These are phyloP conservation scores for Ogataea paradorogensis DNA, from an alignment of 805 yeast species.

Conservation along the genomic window DNA sequence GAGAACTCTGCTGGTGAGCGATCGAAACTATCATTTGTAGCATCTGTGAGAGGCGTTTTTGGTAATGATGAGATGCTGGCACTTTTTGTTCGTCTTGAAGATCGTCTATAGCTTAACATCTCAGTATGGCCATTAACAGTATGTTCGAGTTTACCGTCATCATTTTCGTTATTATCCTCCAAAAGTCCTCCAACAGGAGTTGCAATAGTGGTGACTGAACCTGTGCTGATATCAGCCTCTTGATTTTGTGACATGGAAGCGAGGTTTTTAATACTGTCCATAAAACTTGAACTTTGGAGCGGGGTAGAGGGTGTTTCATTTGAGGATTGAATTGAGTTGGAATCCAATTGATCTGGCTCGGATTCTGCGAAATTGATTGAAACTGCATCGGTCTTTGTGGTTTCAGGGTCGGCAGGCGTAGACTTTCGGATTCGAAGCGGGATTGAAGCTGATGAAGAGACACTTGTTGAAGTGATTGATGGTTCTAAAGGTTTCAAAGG, in stretches of 20 bases:
- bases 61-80: slow-evolving; percentile 21
- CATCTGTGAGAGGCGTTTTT: slow-evolving; percentile 19
- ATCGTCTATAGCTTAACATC: slow-evolving; percentile 30
- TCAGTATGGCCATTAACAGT: slow-evolving; percentile 29
- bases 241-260: slow-evolving; percentile 23
- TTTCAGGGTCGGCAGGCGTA: slow-evolving; percentile 50
- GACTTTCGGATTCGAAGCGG: slow-evolving; percentile 32
- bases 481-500: slow-evolving; percentile 1
- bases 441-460: slow-evolving; percentile 25
- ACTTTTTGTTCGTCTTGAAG: slow-evolving; percentile 23
- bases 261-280: slow-evolving; percentile 23
- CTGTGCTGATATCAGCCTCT: slow-evolving; percentile 21
- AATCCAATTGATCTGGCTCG: slow-evolving; percentile 6
- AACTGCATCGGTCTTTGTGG: slow-evolving; percentile 50
- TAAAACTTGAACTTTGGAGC: slow-evolving; percentile 13
- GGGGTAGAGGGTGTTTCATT: slow-evolving; percentile 22
- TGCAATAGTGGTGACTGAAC: slow-evolving; percentile 13
- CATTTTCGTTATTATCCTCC: slow-evolving; percentile 1
- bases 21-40: slow-evolving; percentile 14
- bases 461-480: slow-evolving; percentile 21
- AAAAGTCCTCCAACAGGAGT: slow-evolving; percentile 13
- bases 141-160: slow-evolving; percentile 19
- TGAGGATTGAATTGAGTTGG: slow-evolving; percentile 6
- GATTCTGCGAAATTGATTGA: slow-evolving; percentile 25
- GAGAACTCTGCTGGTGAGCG: slow-evolving; percentile 18